Percentiles rank a stretch among this genome's conserved stretches.
Conservation (phyloP, 805 yeast species). For the Danielia reshetovae region DNA sequence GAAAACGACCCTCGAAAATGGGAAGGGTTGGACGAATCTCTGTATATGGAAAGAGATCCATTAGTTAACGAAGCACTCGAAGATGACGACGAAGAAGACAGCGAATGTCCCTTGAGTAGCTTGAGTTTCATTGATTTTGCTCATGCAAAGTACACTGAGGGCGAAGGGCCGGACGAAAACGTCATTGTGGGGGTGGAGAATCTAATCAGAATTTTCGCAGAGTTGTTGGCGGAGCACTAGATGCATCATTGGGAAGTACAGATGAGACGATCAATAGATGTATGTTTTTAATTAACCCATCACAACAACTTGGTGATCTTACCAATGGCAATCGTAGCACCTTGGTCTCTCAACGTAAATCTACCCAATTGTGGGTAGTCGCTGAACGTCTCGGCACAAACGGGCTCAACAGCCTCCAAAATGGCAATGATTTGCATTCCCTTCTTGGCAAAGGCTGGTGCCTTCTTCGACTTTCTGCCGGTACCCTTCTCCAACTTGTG, state of each 20-base stretch:
- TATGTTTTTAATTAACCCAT: too few species aligned
- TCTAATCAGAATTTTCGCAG: constrained; percentile 44
- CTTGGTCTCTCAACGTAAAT: constrained; percentile 98
- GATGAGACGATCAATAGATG: too few species aligned
- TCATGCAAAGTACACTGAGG: constrained; percentile 64
- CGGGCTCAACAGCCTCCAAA: constrained; percentile 79
- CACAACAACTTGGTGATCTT: constrained; percentile 86
- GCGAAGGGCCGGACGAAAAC: constrained; percentile 69
- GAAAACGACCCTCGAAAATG: constrained; percentile 65
- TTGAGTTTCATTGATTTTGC: constrained; percentile 85
- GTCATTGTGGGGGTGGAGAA: constrained; percentile 66
- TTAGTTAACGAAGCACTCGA: constrained; percentile 18
- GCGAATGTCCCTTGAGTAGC: constrained; percentile 41
- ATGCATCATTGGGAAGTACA: too few species aligned
- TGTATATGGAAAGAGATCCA: constrained; percentile 23
- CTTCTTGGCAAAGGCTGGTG: constrained; percentile 97
- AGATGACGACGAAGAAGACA: constrained; percentile 19
- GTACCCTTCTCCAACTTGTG: constrained; percentile 97
- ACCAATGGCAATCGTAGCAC: constrained; percentile 97
- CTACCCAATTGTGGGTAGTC: constrained; percentile 97
- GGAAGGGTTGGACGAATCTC: constrained; percentile 22
- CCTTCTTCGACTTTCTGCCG: constrained; percentile 90
- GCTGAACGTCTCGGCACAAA: constrained; percentile 88
- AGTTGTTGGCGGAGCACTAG: constrained; percentile 7
- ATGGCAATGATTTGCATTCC: constrained; percentile 98